Evolutionary conservation across 2,329 filamentous ascomycete genomes (phyloP).

Genomic region (Fusarium verrucosum): DNA sequence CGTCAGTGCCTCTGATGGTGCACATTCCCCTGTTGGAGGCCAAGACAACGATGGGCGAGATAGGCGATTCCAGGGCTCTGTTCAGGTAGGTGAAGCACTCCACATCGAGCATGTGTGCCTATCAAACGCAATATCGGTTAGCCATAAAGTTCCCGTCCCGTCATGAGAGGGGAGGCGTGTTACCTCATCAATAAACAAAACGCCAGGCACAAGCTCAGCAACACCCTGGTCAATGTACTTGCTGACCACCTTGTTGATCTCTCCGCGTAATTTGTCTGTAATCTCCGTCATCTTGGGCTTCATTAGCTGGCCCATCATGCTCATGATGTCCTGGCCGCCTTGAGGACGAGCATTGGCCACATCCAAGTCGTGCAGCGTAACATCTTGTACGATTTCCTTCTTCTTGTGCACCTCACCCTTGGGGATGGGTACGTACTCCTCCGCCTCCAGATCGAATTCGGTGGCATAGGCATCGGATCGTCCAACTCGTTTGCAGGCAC

Average conservation of each 20-base stretch:
- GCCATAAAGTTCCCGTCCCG: constrained; percentile 32
- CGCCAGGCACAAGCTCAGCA: constrained; percentile 95
- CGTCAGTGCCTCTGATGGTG: constrained; percentile 86
- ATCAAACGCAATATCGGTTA: constrained; percentile 40
- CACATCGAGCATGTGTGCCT: constrained; percentile 99
- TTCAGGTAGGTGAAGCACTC: constrained; percentile 99
- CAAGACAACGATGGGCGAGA: constrained; percentile 96
- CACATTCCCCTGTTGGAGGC: constrained; percentile 96
- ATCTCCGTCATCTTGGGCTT: constrained; percentile 99
- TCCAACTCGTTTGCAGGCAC: constrained; percentile 95
- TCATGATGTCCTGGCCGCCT: constrained; percentile 99
- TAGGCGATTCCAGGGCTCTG: constrained; percentile 92
- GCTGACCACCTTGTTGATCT: constrained; percentile 99
- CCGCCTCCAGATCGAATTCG: constrained; percentile 97
- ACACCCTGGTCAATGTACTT: constrained; percentile 99
- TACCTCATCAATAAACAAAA: constrained; percentile 98
- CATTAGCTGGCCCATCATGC: constrained; percentile 99
- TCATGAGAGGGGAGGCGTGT: constrained; percentile 32
- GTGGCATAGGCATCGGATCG: constrained; percentile 97
- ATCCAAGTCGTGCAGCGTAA: constrained; percentile 95
- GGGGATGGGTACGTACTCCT: constrained; percentile 98
- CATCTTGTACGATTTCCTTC: constrained; percentile 99
- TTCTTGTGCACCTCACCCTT: constrained; percentile 99
- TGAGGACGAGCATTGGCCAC: constrained; percentile 95
- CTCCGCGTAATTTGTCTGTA: constrained; percentile 91